A percentile compares a stretch with the other conserved stretches of the same genome.
Evolutionary conservation across 2,329 filamentous ascomycete species (phyloP).

Genomic region (Sarocladium brachiariae): DNA sequence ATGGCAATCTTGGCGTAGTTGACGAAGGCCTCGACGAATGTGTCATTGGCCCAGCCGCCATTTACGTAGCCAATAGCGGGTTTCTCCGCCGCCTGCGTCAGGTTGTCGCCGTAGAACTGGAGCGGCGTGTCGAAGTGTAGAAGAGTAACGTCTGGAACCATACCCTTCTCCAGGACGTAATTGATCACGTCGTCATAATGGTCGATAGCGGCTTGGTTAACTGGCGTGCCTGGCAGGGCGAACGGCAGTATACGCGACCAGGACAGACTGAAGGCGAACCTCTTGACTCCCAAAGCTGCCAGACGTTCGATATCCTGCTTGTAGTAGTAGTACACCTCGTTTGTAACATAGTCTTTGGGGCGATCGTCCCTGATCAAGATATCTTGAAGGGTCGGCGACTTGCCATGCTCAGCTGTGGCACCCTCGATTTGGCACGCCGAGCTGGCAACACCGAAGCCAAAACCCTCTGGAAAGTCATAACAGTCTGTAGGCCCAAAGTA

Average conservation of each 20-base stretch:
- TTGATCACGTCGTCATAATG: constrained; percentile 50
- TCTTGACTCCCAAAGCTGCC: constrained; percentile 42
- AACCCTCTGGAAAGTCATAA: constrained; percentile 41
- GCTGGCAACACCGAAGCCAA: constrained; percentile 41
- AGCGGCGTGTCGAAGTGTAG: constrained; percentile 43
- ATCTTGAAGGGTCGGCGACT: constrained; percentile 36
- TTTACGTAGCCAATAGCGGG: constrained; percentile 32
- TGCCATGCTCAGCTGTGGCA: constrained; percentile 36
- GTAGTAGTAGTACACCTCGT: constrained; percentile 48
- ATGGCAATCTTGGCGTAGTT: constrained; percentile 47
- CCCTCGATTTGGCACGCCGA: constrained; percentile 40
- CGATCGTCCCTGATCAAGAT: constrained; percentile 23
- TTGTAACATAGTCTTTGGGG: constrained; percentile 30
- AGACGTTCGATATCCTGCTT: constrained; percentile 49
- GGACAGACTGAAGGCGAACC: constrained; percentile 45
- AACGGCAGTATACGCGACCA: constrained; percentile 49
- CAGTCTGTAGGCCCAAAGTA: constrained; percentile 42
- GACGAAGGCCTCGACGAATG: constrained; percentile 43
- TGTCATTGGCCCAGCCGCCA: constrained; percentile 37
- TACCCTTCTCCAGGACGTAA: constrained; percentile 39
- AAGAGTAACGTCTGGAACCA: constrained; percentile 41
- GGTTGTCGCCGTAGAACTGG: constrained; percentile 32
- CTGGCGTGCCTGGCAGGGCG: constrained; percentile 38
- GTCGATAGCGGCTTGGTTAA: constrained; percentile 42
- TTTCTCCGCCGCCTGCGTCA: constrained; percentile 14